Evolutionary conservation across 2,329 filamentous ascomycete species (phyloP).

Genomic region (Rutstroemia sp.): DNA sequence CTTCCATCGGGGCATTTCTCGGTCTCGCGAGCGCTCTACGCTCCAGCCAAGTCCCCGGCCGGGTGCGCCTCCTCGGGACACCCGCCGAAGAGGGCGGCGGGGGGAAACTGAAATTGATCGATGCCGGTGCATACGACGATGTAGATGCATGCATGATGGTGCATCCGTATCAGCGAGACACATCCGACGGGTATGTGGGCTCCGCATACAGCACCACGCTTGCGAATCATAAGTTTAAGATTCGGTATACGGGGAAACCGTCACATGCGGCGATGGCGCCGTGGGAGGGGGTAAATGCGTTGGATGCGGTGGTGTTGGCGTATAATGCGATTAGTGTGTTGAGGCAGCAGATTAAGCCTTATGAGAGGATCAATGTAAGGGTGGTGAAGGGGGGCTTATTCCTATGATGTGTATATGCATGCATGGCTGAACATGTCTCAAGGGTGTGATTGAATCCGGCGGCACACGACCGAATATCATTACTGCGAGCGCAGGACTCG

Average conservation of each 20-base stretch:
- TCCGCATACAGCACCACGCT: conserved; percentile 10
- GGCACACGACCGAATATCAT: conserved; percentile 36
- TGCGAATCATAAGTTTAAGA: conserved; percentile 15
- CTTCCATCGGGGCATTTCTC: conserved; percentile 33
- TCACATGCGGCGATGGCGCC: conserved; percentile 35
- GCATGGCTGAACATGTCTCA: background rate
- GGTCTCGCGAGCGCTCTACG: conserved; percentile 25
- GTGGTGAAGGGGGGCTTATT: conserved; percentile 22
- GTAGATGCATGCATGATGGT: conserved; percentile 35
- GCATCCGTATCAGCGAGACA: conserved; percentile 19
- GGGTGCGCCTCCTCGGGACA: conserved; percentile 27
- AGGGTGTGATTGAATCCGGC: conserved; percentile 17
- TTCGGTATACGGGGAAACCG: conserved; percentile 23
- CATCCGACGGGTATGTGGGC: background rate
- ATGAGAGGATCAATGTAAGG: conserved; percentile 32
- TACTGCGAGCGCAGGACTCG: conserved; percentile 12
- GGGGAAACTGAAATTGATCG: conserved; percentile 37
- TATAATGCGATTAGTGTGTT: conserved; percentile 30
- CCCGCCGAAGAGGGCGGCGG: conserved; percentile 26
- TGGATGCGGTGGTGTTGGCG: conserved; percentile 32
- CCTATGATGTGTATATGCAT: background rate
- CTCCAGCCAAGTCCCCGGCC: conserved; percentile 18
- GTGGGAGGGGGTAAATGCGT: conserved; percentile 34
- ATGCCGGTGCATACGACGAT: conserved; percentile 36
- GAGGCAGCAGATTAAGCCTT: conserved; percentile 26